phyloP scores from a whole-genome alignment of 2,329 filamentous ascomycete species.

The Podosphaera xanthii region DNA sequence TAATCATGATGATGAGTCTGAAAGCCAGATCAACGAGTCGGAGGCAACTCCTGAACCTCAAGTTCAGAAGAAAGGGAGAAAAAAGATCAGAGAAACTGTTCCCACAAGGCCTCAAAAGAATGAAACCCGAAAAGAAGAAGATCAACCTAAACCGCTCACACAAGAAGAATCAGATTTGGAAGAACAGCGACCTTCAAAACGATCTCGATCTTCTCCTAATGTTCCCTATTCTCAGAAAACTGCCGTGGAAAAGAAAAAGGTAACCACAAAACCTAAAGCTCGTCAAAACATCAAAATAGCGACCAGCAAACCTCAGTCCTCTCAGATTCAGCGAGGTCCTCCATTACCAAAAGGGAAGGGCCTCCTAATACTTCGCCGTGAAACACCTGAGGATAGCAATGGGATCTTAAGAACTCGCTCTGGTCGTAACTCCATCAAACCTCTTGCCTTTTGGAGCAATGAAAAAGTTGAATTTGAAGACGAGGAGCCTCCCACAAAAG shows the following conservation, averaged over 20 bases:
- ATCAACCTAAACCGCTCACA: neutral
- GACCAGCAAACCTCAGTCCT: slow-evolving; percentile 10
- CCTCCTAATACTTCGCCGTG: slow-evolving; percentile 26
- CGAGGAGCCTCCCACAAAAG: slow-evolving; percentile 24
- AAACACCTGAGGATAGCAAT: slow-evolving; percentile 19
- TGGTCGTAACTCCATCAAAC: slow-evolving; percentile 55
- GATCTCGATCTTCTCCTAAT: slow-evolving; percentile 4
- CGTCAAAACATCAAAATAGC: slow-evolving; percentile 6
- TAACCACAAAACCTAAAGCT: neutral
- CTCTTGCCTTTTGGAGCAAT: slow-evolving; percentile 69
- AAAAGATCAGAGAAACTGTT: slow-evolving; percentile 4
- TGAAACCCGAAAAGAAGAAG: neutral
- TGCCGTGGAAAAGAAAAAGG: slow-evolving; percentile 1
- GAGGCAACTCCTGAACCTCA: slow-evolving; percentile 8
- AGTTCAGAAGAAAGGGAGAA: slow-evolving; percentile 7
- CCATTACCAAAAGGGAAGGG: slow-evolving; percentile 22
- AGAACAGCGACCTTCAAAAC: slow-evolving; percentile 6
- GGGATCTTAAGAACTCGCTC: slow-evolving; percentile 40
- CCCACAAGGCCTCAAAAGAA: slow-evolving; percentile 4
- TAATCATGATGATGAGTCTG: slow-evolving; percentile 13
- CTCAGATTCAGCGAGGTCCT: slow-evolving; percentile 14
- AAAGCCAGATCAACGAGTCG: slow-evolving; percentile 8
- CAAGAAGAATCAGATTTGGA: slow-evolving; percentile 3
- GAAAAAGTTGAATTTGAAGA: slow-evolving; percentile 51
- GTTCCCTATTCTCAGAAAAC: slow-evolving; percentile 6